Evolutionary conservation across 306 rosid species (phyloP).

Genomic region (Vigna nakashimae): DNA sequence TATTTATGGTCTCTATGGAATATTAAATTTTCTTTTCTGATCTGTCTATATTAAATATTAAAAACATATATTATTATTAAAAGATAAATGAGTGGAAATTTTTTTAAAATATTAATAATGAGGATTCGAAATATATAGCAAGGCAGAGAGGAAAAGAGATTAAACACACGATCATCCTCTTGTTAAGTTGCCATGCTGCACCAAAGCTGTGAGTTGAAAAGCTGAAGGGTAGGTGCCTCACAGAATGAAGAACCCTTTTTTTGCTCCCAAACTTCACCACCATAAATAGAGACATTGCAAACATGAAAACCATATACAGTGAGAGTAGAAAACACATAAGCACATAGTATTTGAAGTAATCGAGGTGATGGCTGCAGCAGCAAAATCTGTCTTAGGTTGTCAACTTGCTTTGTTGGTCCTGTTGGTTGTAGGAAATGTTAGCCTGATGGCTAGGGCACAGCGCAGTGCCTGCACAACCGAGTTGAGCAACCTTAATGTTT

Average conservation of each 20-base stretch:
- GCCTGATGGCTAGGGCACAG: slow-evolving; percentile 49
- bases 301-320: neutral
- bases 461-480: slow-evolving; percentile 45
- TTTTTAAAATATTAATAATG: too few relatives aligned
- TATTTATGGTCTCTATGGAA: too few relatives aligned
- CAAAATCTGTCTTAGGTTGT: slow-evolving; percentile 35
- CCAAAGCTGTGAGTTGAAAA: slow-evolving; percentile 30
- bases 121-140: too few relatives aligned
- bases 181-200: slow-evolving; percentile 9
- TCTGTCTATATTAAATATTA: too few relatives aligned
- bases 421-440: slow-evolving; percentile 42
- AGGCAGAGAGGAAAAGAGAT: too few relatives aligned
- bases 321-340: neutral
- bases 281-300: slow-evolving; percentile 20
- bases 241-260: neutral
- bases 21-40: too few relatives aligned
- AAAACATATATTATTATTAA: too few relatives aligned
- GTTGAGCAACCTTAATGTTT: slow-evolving; percentile 58
- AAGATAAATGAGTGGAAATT: too few relatives aligned
- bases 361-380: slow-evolving; percentile 39
- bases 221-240: slow-evolving; percentile 34
- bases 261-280: neutral
- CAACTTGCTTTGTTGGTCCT: slow-evolving; percentile 44
- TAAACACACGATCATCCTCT: too few relatives aligned
- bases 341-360: neutral